Evolutionary conservation across 768 basidiomycete species (phyloP), one percentile per base, ranked within the genome.

Genomic region (Boletus reticulatus): DNA sequence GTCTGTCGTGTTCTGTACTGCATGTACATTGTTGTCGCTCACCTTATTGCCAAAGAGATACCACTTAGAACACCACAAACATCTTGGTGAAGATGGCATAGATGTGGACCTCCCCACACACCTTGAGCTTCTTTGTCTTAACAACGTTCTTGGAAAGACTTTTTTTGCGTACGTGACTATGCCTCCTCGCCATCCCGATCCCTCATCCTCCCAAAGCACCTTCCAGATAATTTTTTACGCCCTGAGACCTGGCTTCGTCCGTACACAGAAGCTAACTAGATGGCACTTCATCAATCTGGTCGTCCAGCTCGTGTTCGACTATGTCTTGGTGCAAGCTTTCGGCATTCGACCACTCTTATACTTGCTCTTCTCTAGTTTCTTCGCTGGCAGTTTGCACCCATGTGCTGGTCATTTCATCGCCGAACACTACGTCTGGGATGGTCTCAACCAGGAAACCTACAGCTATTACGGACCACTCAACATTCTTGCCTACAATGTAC

Each of bases 181-280:
- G 44, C 8, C 36, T 37, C 38, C 14, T 47, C 20, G 12, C 34
- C 29, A 56, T 8, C 3, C 53, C 20, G 24, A 41, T 22, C 3
- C 2, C 59, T 65, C 52, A 70, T 39, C 11, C 31, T 31, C n/a
- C 11, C 4, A 10, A 66, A 95, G 94, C 41, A 96, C 92, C 3
- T 99, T 98, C 76, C 97, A 99, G 75, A 93, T 99, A 56, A 73
- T 99, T 53, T 99, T 99, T 77, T 99, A 99, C 71, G 97, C 97
- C 43, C 80, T 99, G 53, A 89, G 97, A 34, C 97, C 97, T 1
- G 90, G 90, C 20, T 89, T 99, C 67, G 88, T 98, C 49, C 88
- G 94, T 43, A 76, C 83, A 6, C 96, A 98, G 65, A 83, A 73
- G 12, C 78, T 87, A 16, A 95, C 92, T 0, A 75, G 71, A 47